Evolutionary conservation across 2,329 filamentous ascomycete genomes (phyloP), one percentile per base, ranked within the genome.

Genomic region (Aspergillus neotritici): DNA sequence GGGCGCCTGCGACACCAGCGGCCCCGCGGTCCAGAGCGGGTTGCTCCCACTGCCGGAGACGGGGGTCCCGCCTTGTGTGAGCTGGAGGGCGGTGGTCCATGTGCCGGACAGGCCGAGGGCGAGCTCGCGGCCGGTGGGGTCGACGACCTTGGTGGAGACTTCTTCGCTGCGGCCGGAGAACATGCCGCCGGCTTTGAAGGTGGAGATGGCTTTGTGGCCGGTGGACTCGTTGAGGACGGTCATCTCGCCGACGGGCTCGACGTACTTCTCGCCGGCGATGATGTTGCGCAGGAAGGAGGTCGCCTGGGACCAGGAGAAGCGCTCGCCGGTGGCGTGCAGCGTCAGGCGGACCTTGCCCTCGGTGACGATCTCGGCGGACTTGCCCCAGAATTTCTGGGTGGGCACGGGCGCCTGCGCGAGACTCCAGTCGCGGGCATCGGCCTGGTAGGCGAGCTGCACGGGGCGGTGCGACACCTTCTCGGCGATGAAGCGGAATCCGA

Each of bases 301-400:
- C 1, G 91, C 88, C 13, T 87, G 77, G 35, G 79, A 84, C 88
- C 89, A 98, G 55, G 83, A 90, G 70, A 91, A 98, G 48, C 82
- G 77, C 62, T 97, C 91, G 42, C 87, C 86, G 1, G 73, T 78
- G 2, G 78, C 76, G 61, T 93, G 83, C 21, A 98, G 71, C 31
- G 83, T 80, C 31, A 96, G 75, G 37, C 90, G 80, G 3, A 88
- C 83, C 17, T 87, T 85, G 2, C 93, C 93, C 42, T 96, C 91
- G 0, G 89, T 97, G 48, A 87, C 93, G 49, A 98, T 81, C 66
- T 98, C 93, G 3, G 88, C 88, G 42, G 85, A 91, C 72, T 97
- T 97, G 43, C 93, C 93, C 93, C 93, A 97, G 71, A 98, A 98
- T 63, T 97, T 97, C 62, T 98, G 91, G 15, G 85, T 84, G 0